Percentiles rank a stretch among this genome's conserved stretches.
phyloP scores from a whole-genome alignment of 2,329 filamentous ascomycete species.

The Huntiella savannae region DNA sequence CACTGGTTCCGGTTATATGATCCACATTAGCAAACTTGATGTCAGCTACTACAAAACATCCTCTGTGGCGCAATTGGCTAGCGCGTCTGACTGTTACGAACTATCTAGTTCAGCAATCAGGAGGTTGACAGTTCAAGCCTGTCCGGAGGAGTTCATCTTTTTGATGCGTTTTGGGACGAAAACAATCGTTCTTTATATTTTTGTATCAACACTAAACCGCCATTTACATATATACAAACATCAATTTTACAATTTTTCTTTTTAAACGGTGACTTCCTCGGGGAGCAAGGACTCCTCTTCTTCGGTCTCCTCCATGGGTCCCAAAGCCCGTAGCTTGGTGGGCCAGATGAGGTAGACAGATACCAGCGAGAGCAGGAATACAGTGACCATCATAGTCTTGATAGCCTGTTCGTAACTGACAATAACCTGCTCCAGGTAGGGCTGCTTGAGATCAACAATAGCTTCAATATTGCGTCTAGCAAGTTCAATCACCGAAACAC shows the following conservation, averaged over 20 bases:
- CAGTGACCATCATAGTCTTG: constrained; percentile 26
- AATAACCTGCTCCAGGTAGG: constrained; percentile 35
- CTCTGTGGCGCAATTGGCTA: constrained; percentile 33
- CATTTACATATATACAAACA: too few species aligned
- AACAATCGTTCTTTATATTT: not conserved
- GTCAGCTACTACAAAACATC: not conserved
- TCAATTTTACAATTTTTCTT: not conserved
- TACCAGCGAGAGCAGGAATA: constrained; percentile 27
- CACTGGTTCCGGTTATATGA: too few species aligned
- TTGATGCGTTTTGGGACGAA: not conserved
- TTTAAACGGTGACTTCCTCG: not conserved
- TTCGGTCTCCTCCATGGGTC: not conserved
- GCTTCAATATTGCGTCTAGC: constrained; percentile 37
- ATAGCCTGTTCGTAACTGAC: constrained; percentile 34
- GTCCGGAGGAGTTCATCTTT: constrained; percentile 9
- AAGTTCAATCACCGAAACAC: constrained; percentile 31
- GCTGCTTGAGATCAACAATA: constrained; percentile 24
- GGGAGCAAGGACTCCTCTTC: not conserved
- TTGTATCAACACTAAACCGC: not conserved
- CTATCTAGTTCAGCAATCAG: constrained; percentile 8
- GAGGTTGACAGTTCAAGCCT: constrained; percentile 13
- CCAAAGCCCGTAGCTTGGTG: constrained; percentile 34
- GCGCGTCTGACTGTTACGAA: constrained; percentile 38
- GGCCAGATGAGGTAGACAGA: constrained; percentile 29
- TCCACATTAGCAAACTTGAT: not conserved